phyloP scores from a whole-genome alignment of 257 asterid genomes.

The Leptodermis oblonga region DNA sequence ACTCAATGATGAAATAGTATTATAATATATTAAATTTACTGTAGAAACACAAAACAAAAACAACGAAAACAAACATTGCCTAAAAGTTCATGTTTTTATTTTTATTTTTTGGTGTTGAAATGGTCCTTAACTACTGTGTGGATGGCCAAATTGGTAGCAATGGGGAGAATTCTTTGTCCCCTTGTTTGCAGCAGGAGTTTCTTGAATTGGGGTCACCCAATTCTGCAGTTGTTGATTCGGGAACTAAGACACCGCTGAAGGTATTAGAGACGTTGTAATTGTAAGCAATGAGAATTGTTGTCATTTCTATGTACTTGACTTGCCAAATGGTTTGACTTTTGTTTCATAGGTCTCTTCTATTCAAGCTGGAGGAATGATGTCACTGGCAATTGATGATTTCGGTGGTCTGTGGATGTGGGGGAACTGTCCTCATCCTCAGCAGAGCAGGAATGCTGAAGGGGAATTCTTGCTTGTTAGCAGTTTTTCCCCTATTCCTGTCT shows the following conservation, averaged over 20 bases:
- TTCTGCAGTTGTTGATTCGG: conserved; percentile 30
- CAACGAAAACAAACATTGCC: no score
- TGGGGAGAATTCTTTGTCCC: conserved; percentile 56
- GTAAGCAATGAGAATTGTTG: not conserved
- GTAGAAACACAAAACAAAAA: no score
- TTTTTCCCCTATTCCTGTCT: conserved; percentile 54
- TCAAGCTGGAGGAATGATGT: conserved; percentile 93
- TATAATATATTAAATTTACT: no score
- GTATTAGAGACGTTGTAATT: conserved; percentile 33
- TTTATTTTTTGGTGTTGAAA: not conserved
- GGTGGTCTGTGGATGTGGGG: conserved; percentile 96
- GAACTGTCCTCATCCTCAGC: conserved; percentile 58
- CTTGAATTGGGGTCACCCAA: conserved; percentile 49
- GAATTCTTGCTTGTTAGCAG: conserved; percentile 43
- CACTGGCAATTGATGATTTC: conserved; percentile 67
- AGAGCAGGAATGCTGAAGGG: conserved; percentile 31
- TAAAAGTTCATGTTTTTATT: no score
- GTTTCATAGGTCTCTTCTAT: conserved; percentile 59
- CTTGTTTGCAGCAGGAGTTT: conserved; percentile 60
- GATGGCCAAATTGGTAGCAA: conserved; percentile 79
- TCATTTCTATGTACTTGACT: not conserved
- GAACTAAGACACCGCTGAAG: conserved; percentile 42
- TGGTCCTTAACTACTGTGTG: conserved; percentile 50
- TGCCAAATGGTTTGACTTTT: not conserved
- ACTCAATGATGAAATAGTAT: no score